phyloP scores from a whole-genome alignment of 768 basidiomycete species.

The Phaffia australis region DNA sequence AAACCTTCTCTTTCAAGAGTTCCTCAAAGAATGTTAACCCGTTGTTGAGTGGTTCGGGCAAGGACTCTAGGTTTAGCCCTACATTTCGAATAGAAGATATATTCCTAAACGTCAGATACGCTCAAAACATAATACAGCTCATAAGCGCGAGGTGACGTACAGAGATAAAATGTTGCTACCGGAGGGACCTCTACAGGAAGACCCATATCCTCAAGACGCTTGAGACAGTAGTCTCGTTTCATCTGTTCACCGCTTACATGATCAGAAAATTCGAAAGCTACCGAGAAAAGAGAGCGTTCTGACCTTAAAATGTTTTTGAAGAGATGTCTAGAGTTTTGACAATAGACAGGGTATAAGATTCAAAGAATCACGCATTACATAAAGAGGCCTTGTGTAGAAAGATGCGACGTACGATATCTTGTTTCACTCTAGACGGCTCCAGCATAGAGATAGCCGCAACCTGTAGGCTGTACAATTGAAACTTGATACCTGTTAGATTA shows the following conservation, averaged over 20 bases:
- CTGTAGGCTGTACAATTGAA: constrained; percentile 51
- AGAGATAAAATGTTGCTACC: constrained; percentile 75
- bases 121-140: constrained; percentile 75
- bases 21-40: constrained; percentile 94
- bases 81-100: constrained; percentile 40
- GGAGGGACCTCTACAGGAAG: constrained; percentile 52
- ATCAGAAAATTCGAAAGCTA: too few relatives aligned
- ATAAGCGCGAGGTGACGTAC: constrained; percentile 64
- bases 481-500: neutral
- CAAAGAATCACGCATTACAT: neutral
- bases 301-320: constrained; percentile 55
- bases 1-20: constrained; percentile 63
- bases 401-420: constrained; percentile 50
- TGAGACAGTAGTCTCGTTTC: constrained; percentile 82
- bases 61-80: constrained; percentile 62
- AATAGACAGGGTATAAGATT: neutral
- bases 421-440: constrained; percentile 54
- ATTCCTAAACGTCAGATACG: constrained; percentile 86
- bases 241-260: constrained; percentile 52
- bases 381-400: neutral
- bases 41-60: constrained; percentile 75
- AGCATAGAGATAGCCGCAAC: constrained; percentile 76
- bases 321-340: constrained; percentile 47
- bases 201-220: constrained; percentile 64
- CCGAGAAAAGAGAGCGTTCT: neutral